phyloP scores from a whole-genome alignment of 2,329 filamentous ascomycete species.

The Pezicula carpinea region DNA sequence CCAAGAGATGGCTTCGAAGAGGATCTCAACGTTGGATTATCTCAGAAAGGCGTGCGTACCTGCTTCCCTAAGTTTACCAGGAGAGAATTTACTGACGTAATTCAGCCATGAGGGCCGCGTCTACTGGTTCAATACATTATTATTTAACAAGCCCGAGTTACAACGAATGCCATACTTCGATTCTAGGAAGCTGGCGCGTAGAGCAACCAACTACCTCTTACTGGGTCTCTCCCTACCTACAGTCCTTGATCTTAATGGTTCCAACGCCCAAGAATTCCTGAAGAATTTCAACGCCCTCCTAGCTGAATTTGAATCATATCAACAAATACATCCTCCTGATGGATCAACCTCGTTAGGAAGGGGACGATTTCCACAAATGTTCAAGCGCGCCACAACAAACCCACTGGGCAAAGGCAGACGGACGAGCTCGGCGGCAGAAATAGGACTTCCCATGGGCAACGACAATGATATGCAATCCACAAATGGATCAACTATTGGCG shows the following conservation, averaged over 20 bases:
- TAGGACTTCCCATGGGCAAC: constrained; percentile 46
- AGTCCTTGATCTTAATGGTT: constrained; percentile 81
- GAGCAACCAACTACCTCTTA: constrained; percentile 89
- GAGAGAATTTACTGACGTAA: constrained; percentile 3
- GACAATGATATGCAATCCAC: constrained; percentile 43
- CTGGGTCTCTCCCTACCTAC: constrained; percentile 88
- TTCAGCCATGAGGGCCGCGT: constrained; percentile 83
- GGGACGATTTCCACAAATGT: constrained; percentile 79
- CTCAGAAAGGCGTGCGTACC: constrained; percentile 77
- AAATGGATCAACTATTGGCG: constrained; percentile 32
- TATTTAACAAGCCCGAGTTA: constrained; percentile 81
- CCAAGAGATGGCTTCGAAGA: constrained; percentile 82
- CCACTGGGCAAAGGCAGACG: constrained; percentile 51
- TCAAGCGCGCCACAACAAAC: constrained; percentile 53
- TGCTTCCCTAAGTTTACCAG: neutral
- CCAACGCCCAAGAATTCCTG: constrained; percentile 78
- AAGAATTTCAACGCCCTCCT: constrained; percentile 81
- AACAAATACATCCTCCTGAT: constrained; percentile 77
- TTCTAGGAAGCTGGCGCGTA: constrained; percentile 74
- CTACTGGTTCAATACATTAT: constrained; percentile 97
- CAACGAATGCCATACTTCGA: constrained; percentile 82
- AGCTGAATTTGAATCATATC: constrained; percentile 89
- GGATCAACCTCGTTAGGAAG: constrained; percentile 68
- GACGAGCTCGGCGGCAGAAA: constrained; percentile 55
- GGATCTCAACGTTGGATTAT: constrained; percentile 92